A percentile compares a stretch with the other conserved stretches of the same genome.
phyloP scores from a whole-genome alignment of 2,329 filamentous ascomycete genomes.

The Chrysoporthe deuterocubensis region DNA sequence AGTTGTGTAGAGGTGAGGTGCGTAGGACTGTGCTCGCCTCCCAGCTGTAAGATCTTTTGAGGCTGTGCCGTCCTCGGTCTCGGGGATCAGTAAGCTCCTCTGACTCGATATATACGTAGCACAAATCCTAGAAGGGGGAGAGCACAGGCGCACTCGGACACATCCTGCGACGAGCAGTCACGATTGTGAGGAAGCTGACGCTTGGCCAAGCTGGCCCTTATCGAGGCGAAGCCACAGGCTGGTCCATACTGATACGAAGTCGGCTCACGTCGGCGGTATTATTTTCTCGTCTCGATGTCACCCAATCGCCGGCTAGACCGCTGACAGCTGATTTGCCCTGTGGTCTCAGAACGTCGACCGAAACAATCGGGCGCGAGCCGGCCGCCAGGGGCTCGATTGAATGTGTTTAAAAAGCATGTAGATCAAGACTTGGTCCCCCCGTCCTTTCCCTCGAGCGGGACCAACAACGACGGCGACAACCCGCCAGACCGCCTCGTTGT shows the following conservation, averaged over 20 bases:
- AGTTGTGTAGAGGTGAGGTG: neutral
- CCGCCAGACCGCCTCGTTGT: conserved; percentile 10
- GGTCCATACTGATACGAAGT: conserved; percentile 9
- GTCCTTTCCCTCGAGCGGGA: neutral
- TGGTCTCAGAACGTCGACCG: neutral
- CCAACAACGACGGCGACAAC: neutral
- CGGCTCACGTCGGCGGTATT: conserved; percentile 12
- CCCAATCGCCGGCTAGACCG: neutral
- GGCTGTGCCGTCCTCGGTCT: neutral
- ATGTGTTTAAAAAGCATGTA: neutral
- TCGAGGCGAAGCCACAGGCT: neutral
- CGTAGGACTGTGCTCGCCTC: neutral
- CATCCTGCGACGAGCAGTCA: conserved; percentile 1
- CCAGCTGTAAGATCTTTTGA: neutral
- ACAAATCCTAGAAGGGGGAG: neutral
- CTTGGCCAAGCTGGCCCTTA: conserved; percentile 3
- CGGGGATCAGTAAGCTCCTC: neutral
- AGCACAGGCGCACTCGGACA: neutral
- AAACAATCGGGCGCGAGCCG: neutral
- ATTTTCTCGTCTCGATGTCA: neutral
- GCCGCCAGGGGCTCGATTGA: neutral
- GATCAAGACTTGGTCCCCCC: neutral
- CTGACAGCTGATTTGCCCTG: neutral
- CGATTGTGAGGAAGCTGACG: conserved; percentile 5
- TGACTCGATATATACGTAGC: neutral